phyloP scores from a whole-genome alignment of 2,329 filamentous ascomycete species.

The Aspergillus fumigatus region DNA sequence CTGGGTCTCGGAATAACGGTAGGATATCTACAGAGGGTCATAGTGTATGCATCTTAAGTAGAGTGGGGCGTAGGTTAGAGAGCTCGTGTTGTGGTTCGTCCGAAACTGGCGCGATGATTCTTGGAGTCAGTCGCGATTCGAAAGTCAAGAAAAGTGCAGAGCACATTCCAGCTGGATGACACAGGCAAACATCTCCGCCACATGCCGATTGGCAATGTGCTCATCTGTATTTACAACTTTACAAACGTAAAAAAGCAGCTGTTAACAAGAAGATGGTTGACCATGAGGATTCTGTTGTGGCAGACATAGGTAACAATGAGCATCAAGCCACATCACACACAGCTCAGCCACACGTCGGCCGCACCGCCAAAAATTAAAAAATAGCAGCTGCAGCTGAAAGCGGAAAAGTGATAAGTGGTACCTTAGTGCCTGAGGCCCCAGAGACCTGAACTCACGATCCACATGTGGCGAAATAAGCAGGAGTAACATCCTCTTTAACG shows the following conservation, averaged over 20 bases:
- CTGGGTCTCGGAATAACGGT: slow-evolving; percentile 8
- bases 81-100: background rate
- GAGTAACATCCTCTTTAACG: background rate
- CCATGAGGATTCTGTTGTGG: background rate
- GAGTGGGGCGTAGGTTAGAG: background rate
- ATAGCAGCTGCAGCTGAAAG: background rate
- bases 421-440: background rate
- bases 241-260: background rate
- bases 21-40: background rate
- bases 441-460: background rate
- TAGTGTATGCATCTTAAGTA: background rate
- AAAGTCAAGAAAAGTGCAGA: background rate
- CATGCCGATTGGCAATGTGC: background rate
- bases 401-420: background rate
- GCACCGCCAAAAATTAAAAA: background rate
- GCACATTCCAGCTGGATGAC: background rate
- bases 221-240: background rate
- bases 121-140: background rate
- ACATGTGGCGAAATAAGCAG: slow-evolving; percentile 6
- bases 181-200: background rate
- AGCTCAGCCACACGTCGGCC: background rate
- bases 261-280: background rate
- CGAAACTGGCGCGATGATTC: background rate
- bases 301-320: background rate
- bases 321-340: background rate